These are phyloP conservation scores for Dipodascus albidus DNA, from an alignment of 805 yeast species.

Conservation along the genomic window DNA sequence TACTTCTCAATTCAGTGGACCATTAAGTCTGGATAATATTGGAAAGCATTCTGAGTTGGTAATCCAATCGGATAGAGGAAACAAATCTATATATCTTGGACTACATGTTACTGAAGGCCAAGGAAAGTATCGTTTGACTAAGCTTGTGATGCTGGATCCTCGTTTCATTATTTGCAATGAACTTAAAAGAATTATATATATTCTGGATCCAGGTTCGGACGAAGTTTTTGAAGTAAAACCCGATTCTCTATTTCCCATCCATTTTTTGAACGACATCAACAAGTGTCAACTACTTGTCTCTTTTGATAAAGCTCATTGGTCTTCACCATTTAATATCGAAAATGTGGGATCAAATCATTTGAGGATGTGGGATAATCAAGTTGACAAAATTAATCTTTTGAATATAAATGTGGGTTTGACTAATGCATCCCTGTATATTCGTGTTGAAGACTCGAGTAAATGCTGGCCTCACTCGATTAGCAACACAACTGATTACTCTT, in stretches of 20 bases:
- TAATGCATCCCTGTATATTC: conserved; percentile 69
- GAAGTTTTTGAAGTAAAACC: not conserved
- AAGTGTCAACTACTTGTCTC: not conserved
- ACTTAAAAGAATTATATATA: conserved; percentile 41
- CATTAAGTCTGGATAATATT: conserved; percentile 77
- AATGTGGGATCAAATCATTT: conserved; percentile 77
- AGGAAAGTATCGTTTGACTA: conserved; percentile 50
- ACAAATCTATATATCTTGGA: conserved; percentile 61
- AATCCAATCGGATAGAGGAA: conserved; percentile 24
- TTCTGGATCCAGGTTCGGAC: conserved; percentile 35
- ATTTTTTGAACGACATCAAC: not conserved
- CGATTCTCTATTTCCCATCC: not conserved
- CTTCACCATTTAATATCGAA: conserved; percentile 75
- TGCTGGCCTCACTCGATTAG: conserved; percentile 90
- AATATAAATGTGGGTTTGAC: conserved; percentile 67
- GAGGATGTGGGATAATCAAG: conserved; percentile 49
- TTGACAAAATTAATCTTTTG: conserved; percentile 54
- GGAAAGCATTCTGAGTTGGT: conserved; percentile 63
- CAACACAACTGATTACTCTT: conserved; percentile 80
- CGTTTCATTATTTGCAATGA: conserved; percentile 65
- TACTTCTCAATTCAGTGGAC: conserved; percentile 60
- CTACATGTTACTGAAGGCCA: conserved; percentile 32
- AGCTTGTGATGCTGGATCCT: conserved; percentile 72
- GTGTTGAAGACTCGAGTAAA: conserved; percentile 57
- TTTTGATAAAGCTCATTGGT: conserved; percentile 51